Evolutionary conservation across 257 asterid species (phyloP).

Genomic region (Galeopsis tetrahit): DNA sequence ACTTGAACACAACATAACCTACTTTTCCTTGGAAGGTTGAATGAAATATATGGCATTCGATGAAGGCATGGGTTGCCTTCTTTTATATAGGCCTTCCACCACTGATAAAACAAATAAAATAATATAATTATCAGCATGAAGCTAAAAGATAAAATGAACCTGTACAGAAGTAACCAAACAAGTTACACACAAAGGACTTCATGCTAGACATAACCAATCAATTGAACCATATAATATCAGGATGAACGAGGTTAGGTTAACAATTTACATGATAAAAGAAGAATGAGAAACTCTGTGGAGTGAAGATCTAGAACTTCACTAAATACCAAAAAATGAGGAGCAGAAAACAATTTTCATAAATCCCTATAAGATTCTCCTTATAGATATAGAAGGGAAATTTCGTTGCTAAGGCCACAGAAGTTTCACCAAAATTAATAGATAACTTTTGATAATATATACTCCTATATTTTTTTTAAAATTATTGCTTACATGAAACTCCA

Average conservation of each 20-base stretch:
- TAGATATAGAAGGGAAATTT: slow-evolving; percentile 4
- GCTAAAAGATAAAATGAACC: slow-evolving; percentile 33
- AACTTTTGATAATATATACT: background rate
- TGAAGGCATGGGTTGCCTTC: slow-evolving; percentile 86
- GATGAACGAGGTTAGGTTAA: slow-evolving; percentile 7
- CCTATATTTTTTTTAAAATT: background rate
- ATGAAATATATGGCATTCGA: slow-evolving; percentile 85
- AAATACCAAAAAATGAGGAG: background rate
- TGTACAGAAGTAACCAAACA: slow-evolving; percentile 30
- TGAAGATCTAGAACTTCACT: slow-evolving; percentile 1
- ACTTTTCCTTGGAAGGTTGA: slow-evolving; percentile 93
- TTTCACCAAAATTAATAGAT: slow-evolving; percentile 9
- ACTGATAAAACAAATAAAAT: slow-evolving; percentile 47
- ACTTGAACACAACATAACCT: slow-evolving; percentile 31
- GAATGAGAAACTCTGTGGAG: slow-evolving; percentile 1
- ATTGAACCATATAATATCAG: slow-evolving; percentile 15
- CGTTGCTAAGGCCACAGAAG: slow-evolving; percentile 6
- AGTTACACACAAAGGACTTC: slow-evolving; percentile 10
- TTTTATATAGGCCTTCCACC: slow-evolving; percentile 90
- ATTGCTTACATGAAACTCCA: slow-evolving; percentile 83
- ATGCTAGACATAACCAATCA: slow-evolving; percentile 7
- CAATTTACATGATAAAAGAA: slow-evolving; percentile 12
- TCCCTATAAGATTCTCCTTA: background rate
- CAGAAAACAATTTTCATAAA: background rate
- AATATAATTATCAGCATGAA: slow-evolving; percentile 20